A percentile compares a stretch with the other conserved stretches of the same genome.
These are phyloP conservation scores for Dendrobium catenatum DNA, from an alignment of 106 monocot species.

Conservation along the genomic window DNA sequence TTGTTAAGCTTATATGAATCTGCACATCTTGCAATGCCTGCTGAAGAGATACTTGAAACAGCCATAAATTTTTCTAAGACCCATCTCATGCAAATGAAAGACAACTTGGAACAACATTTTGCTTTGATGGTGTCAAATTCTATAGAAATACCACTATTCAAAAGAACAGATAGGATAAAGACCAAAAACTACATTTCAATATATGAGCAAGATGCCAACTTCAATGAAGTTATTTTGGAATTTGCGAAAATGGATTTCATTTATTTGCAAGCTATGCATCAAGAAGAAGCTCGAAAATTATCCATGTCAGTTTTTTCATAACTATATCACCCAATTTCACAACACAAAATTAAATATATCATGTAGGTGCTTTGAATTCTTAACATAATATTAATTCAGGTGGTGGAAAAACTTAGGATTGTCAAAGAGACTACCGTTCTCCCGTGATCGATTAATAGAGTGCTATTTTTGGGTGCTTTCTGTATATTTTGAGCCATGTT, in stretches of 20 bases:
- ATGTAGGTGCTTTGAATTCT: background rate
- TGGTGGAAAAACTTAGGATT: slow-evolving; percentile 20
- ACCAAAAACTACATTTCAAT: background rate
- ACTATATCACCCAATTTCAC: background rate
- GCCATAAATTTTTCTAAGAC: slow-evolving; percentile 12
- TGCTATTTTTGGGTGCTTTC: slow-evolving; percentile 20
- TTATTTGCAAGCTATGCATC: slow-evolving; percentile 11
- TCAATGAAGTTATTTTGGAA: background rate
- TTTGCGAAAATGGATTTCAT: slow-evolving; percentile 7
- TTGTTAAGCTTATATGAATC: slow-evolving; percentile 22
- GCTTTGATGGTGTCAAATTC: background rate
- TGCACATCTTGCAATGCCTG: slow-evolving; percentile 1
- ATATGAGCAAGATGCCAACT: background rate
- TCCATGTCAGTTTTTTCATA: background rate
- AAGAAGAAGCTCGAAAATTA: background rate
- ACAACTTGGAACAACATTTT: background rate
- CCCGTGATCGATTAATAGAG: slow-evolving; percentile 20
- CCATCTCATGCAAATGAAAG: background rate
- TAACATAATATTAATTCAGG: background rate
- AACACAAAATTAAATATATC: too few relatives aligned
- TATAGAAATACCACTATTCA: background rate
- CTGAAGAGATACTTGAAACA: slow-evolving; percentile 18
- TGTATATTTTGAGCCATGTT: slow-evolving; percentile 17
- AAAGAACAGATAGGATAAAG: background rate
- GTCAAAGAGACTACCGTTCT: slow-evolving; percentile 15